Evolutionary conservation across 768 basidiomycete species (phyloP), one percentile per base, ranked within the genome.

Genomic region (Boletus subparvulus): DNA sequence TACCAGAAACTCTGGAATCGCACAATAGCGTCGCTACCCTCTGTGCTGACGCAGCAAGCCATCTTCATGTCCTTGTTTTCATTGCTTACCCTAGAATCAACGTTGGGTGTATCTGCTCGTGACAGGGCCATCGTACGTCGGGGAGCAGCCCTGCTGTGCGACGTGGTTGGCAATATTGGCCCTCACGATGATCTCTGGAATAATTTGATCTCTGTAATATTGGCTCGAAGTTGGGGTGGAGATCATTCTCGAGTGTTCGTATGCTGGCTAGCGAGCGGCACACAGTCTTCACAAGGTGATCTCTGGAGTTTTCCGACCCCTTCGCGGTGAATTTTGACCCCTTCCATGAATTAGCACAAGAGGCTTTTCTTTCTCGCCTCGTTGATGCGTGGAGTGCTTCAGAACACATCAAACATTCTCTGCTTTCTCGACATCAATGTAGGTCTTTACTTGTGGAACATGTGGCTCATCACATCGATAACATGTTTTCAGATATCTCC

Each of bases 351-450:
- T 48, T 57, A 63, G 85, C 73, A 17, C 75, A 87, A 14, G 72
- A 77, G 11, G 61, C 70, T 1, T 74, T 88, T 35, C 70, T 88
- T 24, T 69, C 77, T 39, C 75, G 69, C 46, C 69, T 82, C 1
- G 66, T 90, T 8, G 82, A 84, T 6, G 67, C 79, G 0, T 98
- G 96, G 96, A 78, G 87, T 5, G 80, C 86, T 24, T 71, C 84
- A 2, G 88, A 88, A 45, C 88, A 94, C 64, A 79, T 97, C 65
- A 89, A 85, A 59, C 88, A 89, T 69, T 92, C 92, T 0, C 73
- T 90, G 24, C 76, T 93, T 8, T 80, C 83, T 21, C 79, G 81
- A 19, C 93, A 96, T 72, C 84, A 75, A 51, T 92, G 92, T 93
- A 72, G 59, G 88, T 77, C 32, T 45, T 44, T n/a, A 28, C 19